phyloP scores from a whole-genome alignment of 345 rosid species.

The Aethionema arabicum region DNA sequence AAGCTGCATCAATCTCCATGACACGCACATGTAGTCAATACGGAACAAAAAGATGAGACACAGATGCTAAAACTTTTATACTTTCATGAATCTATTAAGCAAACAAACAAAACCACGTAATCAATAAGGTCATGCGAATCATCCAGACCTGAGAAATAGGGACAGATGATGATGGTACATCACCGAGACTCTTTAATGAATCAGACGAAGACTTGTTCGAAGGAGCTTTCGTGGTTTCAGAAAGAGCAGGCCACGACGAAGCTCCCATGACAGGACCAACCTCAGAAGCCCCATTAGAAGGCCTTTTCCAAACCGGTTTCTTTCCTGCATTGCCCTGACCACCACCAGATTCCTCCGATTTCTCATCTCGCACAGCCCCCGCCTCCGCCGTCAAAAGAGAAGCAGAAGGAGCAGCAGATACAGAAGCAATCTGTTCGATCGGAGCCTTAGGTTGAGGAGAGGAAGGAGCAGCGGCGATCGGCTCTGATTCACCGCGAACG shows the following conservation, averaged over 20 bases:
- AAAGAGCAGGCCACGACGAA: conserved; percentile 39
- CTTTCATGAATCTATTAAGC: not conserved
- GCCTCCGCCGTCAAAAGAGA: conserved; percentile 30
- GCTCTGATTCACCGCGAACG: conserved; percentile 39
- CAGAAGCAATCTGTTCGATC: conserved; percentile 32
- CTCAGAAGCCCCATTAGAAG: conserved; percentile 53
- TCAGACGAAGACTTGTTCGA: conserved; percentile 39
- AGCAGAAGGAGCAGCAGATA: conserved; percentile 26
- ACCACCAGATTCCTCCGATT: conserved; percentile 32
- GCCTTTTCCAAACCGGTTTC: conserved; percentile 73
- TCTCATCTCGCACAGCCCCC: conserved; percentile 35
- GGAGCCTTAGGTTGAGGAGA: conserved; percentile 24
- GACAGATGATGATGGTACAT: conserved; percentile 23
- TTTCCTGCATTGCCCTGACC: conserved; percentile 55
- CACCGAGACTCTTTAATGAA: conserved; percentile 35
- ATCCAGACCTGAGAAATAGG: conserved; percentile 31
- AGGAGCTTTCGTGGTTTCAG: conserved; percentile 55
- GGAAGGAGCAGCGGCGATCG: conserved; percentile 24
- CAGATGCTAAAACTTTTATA: not conserved
- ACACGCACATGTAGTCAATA: conserved; percentile 1
- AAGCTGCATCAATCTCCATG: not conserved
- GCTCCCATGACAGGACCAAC: conserved; percentile 51
- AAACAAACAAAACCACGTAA: not conserved
- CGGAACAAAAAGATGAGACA: conserved; percentile 1
- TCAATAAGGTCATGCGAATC: not conserved